Percentiles rank a stretch among this genome's conserved stretches.
These are phyloP conservation scores for Paxillus involutus DNA, from an alignment of 768 basidiomycete genomes.

Conservation along the genomic window DNA sequence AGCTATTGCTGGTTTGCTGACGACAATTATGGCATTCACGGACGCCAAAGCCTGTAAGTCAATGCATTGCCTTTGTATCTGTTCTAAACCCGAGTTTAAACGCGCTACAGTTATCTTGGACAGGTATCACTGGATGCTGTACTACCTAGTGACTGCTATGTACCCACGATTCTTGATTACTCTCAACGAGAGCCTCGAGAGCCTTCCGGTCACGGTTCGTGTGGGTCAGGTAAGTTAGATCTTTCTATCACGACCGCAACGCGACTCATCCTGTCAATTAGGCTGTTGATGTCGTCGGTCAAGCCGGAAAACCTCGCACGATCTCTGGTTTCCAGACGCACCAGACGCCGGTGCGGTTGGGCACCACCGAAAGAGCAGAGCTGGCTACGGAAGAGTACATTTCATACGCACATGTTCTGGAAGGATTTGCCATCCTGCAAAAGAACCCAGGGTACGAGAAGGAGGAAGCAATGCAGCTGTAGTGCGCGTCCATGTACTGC, in stretches of 20 bases:
- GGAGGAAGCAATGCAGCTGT: conserved; percentile 83
- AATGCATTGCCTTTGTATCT: not conserved
- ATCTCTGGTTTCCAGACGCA: conserved; percentile 99
- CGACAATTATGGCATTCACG: conserved; percentile 88
- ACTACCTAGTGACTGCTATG: conserved; percentile 95
- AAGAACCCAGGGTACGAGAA: conserved; percentile 92
- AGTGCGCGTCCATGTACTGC: conserved; percentile 22
- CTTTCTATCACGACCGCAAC: not conserved
- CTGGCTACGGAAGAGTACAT: conserved; percentile 97
- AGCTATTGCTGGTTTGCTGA: conserved; percentile 86
- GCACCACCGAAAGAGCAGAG: conserved; percentile 92
- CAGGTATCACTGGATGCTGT: conserved; percentile 98
- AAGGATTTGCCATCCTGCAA: conserved; percentile 88
- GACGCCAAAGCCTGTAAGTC: conserved; percentile 90
- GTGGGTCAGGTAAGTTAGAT: conserved; percentile 76
- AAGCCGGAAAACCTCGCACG: conserved; percentile 95
- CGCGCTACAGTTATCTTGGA: conserved; percentile 78
- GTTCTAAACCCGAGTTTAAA: conserved; percentile 1
- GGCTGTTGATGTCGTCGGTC: conserved; percentile 96
- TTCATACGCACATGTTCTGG: conserved; percentile 85
- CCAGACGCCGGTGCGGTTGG: conserved; percentile 92
- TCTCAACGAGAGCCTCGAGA: conserved; percentile 87
- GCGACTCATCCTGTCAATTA: conserved; percentile 27
- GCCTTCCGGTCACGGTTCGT: conserved; percentile 85
- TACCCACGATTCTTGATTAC: conserved; percentile 98